Base-by-base conservation (phyloP, 768 basidiomycete genomes). In the Mycena vitilis region DNA sequence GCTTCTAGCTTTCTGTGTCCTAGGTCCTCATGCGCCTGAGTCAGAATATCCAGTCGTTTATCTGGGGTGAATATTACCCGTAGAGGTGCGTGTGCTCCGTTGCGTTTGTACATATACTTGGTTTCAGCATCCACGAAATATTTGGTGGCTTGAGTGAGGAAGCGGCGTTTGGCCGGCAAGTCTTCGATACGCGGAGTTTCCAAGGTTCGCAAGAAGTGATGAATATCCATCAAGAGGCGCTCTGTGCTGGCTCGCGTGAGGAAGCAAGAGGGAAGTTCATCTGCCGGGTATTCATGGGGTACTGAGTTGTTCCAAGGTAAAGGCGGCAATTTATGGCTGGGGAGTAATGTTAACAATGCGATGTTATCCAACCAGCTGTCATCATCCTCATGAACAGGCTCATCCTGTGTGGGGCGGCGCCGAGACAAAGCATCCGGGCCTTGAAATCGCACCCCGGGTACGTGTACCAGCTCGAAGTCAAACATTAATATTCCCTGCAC, bases 381-480 rank as follows among this genome's bases (percentile, higher is more conserved):
- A 73, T 81, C 55, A 69, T 73, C 54, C 56, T 70, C 15, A 69
- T 55, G 34, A 23, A 77, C 30, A 0, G 59, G 23, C 18, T 56
- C 64, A 5, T 70, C 71, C 0, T 13, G 69, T 53, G 34, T 25
- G 1, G 64, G 16, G 22, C 51, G 30, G 30, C 30, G 30, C 5
- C 30, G 30, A 3, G 30, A 30, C 5, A 30, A 30, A 3, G 30
- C 30, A 30, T 30, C 30, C 5, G 30, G 30, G 30, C 30, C 30
- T 30, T 30, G 30, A 30, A 30, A 30, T 3, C 30, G 30, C 30
- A 30, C 30, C 2, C 30, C 30, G 3, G 30, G 30, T 30, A 30
- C 30, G 30, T 30, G 30, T 5, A 30, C 30, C 5, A 30, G 5
- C 30, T 30, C 30, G 5, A 30, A 30, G 5, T 30, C 30, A 30